Conservation (phyloP, 108 stramenopile species). For the Cyclostephanos tholiformis region DNA sequence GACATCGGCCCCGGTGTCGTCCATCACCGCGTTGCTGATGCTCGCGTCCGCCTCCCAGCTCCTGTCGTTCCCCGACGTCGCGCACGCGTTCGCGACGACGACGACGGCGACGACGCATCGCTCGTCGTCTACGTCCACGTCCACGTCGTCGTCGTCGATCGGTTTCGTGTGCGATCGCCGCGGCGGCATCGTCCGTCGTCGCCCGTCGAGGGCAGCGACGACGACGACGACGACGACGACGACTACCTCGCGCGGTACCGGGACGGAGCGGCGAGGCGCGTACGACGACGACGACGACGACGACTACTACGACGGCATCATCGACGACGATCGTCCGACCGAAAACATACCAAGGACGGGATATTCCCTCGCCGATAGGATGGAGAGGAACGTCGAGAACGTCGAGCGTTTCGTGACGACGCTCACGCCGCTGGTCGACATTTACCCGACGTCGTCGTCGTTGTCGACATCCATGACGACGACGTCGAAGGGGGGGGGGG, state of each 20-base stretch:
- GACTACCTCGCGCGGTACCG: not conserved
- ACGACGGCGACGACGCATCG: too few relatives aligned
- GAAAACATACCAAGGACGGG: constrained; percentile 36
- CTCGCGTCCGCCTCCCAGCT: not conserved
- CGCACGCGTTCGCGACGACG: not conserved
- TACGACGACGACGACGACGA: not conserved
- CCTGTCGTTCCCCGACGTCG: not conserved
- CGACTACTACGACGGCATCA: not conserved
- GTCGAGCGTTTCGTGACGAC: constrained; percentile 38
- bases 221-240: not conserved
- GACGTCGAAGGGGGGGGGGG: not conserved
- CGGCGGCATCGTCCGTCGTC: not conserved
- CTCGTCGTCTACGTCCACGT: too few relatives aligned
- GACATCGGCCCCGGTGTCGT: not conserved
- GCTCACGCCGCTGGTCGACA: constrained; percentile 22
- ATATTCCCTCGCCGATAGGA: constrained; percentile 34
- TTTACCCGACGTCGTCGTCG: not conserved
- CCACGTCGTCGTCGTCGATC: not conserved
- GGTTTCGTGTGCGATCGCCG: not conserved
- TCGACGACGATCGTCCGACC: constrained; percentile 4
- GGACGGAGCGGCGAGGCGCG: not conserved
- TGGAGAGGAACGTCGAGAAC: constrained; percentile 26
- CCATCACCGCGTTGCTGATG: not conserved
- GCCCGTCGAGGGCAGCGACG: not conserved
- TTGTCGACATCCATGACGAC: constrained; percentile 5